Evolutionary conservation across 495 filamentous ascomycete species (phyloP).

Genomic region (Darksidea phi): DNA sequence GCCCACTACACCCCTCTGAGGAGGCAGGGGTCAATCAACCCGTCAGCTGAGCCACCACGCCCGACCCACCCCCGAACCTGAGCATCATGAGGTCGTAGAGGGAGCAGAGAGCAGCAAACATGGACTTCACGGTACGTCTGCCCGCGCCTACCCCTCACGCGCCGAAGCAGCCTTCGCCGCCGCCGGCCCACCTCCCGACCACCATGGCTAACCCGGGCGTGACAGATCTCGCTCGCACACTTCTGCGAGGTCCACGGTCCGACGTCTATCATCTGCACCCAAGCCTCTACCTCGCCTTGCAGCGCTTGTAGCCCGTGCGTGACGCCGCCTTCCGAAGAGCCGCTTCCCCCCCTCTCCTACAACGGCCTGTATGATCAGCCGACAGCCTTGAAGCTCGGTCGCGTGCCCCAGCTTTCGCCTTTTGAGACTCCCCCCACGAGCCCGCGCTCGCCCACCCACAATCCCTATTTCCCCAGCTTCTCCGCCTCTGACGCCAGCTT

Average conservation of each 20-base stretch:
- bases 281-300: slow-evolving; percentile 77
- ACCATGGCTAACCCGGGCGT: slow-evolving; percentile 22
- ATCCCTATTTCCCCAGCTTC: slow-evolving; percentile 44
- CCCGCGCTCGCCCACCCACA: slow-evolving; percentile 44
- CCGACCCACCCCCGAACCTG: slow-evolving; percentile 22
- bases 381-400: slow-evolving; percentile 18
- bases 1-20: slow-evolving; percentile 15
- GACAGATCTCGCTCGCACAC: slow-evolving; percentile 87
- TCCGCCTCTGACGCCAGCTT: slow-evolving; percentile 42
- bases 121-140: slow-evolving; percentile 37
- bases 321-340: slow-evolving; percentile 36
- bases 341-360: slow-evolving; percentile 25
- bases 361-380: slow-evolving; percentile 31
- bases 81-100: slow-evolving; percentile 29
- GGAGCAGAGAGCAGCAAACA: slow-evolving; percentile 30
- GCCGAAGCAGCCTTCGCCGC: slow-evolving; percentile 12
- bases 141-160: slow-evolving; percentile 10
- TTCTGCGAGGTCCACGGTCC: slow-evolving; percentile 96
- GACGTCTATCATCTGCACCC: slow-evolving; percentile 92
- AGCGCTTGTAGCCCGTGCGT: slow-evolving; percentile 64
- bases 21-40: slow-evolving; percentile 17
- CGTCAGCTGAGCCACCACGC: slow-evolving; percentile 32
- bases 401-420: slow-evolving; percentile 40
- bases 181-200: slow-evolving; percentile 21
- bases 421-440: slow-evolving; percentile 64